Base-by-base conservation (phyloP, 768 basidiomycete genomes). In the Cystobasidium onofrii region DNA sequence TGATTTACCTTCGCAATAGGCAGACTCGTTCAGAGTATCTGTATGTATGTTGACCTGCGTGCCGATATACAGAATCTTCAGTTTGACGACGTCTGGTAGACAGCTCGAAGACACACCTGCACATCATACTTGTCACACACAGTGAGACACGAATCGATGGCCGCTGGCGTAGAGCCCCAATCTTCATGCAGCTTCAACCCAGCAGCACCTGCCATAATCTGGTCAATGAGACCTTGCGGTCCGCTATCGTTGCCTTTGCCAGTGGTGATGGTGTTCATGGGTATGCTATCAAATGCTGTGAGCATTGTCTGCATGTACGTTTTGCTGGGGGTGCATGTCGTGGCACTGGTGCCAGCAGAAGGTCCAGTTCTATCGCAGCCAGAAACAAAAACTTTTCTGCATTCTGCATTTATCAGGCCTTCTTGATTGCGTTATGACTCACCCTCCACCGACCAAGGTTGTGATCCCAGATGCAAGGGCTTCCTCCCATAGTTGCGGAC, bases 201-300 rank as follows among this genome's bases (percentile, higher is more conserved):
- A 17, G 85, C 86, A 0, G 91, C 92, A 12, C 94, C 94, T 15
- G 91, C 91, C 73, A 84, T 83, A 29, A 95, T 84, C 69, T 93
- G 84, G 73, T 96, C 94, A 80, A 88, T 88, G 66, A 97, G 80
- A 1, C 90, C 89, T 1, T 77, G 83, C 12, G 85, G 83, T 0
- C 88, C 92, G 0, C 90, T 86, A 79, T 99, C 96, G 76, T 97
- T 98, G 0, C 94, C 96, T 81, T 96, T 98, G 17, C 94, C 95
- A 0, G 96, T 99, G 79, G 98, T 90, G 1, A 85, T 50, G 29
- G 70, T 57, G 61, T 75, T 73, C 36, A 75, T 34, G 12, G 72
- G 75, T 1, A 75, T 33, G 17, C 86, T 86, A 79, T 99, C 96
- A 15, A 91, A 95, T 4, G 95, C 94, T 0, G 88, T 86, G 66